phyloP scores from a whole-genome alignment of 768 basidiomycete genomes.

The Agrocybe pediades region DNA sequence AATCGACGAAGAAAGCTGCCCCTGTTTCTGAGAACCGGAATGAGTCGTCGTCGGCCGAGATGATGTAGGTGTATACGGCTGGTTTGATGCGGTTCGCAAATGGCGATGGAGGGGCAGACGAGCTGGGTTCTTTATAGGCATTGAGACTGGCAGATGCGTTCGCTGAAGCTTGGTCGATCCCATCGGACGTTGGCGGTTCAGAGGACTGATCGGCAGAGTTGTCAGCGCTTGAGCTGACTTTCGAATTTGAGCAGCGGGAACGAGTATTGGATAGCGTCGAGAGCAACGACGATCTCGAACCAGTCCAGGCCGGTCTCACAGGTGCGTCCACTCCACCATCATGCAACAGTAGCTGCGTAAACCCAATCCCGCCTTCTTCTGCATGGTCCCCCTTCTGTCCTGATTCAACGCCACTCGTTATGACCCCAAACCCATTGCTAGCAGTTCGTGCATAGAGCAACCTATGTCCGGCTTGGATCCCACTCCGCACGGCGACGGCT shows the following conservation, averaged over 20 bases:
- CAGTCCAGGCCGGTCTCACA: background rate
- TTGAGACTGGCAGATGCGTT: no score
- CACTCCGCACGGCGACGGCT: constrained; percentile 63
- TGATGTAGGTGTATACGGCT: constrained; percentile 85
- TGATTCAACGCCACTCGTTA: constrained; percentile 23
- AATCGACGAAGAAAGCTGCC: constrained; percentile 84
- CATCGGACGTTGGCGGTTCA: background rate
- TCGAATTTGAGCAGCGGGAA: no score
- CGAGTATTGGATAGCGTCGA: background rate
- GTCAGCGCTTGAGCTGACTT: no score
- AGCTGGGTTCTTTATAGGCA: no score
- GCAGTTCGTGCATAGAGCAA: constrained; percentile 74
- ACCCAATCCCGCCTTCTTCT: constrained; percentile 41
- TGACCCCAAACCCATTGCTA: constrained; percentile 61
- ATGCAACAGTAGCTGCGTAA: constrained; percentile 49
- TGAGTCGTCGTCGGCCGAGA: constrained; percentile 72
- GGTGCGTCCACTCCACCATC: constrained; percentile 36
- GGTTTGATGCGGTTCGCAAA: constrained; percentile 63
- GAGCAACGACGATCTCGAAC: background rate
- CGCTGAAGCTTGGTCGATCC: background rate
- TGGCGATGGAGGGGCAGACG: background rate
- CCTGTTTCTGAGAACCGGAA: constrained; percentile 87
- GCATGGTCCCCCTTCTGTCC: background rate
- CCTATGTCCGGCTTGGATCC: constrained; percentile 72
- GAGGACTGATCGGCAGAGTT: no score